phyloP scores from a whole-genome alignment of 352 stramenopile species.

The Phytophthora constricta region DNA sequence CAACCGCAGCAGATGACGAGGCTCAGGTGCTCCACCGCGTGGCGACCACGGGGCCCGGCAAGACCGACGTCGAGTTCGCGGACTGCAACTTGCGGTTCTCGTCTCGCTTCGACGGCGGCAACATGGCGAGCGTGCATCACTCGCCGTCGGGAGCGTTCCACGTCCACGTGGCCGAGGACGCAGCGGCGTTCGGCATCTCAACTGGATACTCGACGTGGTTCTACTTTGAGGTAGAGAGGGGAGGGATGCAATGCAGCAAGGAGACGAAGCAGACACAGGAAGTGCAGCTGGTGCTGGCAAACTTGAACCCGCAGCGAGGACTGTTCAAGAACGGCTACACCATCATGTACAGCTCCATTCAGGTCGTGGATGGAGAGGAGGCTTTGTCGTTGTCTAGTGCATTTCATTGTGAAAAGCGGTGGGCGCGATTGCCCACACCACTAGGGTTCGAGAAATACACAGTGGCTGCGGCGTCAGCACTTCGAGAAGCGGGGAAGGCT shows the following conservation, averaged over 20 bases:
- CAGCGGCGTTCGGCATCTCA: constrained; percentile 40
- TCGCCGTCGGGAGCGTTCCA: constrained; percentile 33
- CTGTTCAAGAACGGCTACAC: constrained; percentile 83
- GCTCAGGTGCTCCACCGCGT: constrained; percentile 19
- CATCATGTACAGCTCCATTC: constrained; percentile 66
- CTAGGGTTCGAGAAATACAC: constrained; percentile 51
- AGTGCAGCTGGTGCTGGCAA: constrained; percentile 70
- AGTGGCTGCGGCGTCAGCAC: constrained; percentile 1
- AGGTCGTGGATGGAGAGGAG: constrained; percentile 35
- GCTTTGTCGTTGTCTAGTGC: constrained; percentile 37
- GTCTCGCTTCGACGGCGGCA: constrained; percentile 77
- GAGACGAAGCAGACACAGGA: constrained; percentile 34
- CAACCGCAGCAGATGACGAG: constrained; percentile 7
- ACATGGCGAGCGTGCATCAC: constrained; percentile 51
- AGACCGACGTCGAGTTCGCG: constrained; percentile 40
- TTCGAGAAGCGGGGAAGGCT: neutral
- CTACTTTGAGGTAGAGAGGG: constrained; percentile 81
- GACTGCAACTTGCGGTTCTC: constrained; percentile 62
- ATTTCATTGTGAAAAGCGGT: constrained; percentile 48
- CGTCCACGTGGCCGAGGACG: constrained; percentile 51
- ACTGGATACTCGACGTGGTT: constrained; percentile 90
- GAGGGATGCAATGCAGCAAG: neutral
- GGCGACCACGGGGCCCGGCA: constrained; percentile 38
- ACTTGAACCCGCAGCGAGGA: constrained; percentile 79
- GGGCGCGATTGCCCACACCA: constrained; percentile 43